Base-by-base conservation (phyloP, 1,284 basidiomycete genomes). In the Peniophora sp. region DNA sequence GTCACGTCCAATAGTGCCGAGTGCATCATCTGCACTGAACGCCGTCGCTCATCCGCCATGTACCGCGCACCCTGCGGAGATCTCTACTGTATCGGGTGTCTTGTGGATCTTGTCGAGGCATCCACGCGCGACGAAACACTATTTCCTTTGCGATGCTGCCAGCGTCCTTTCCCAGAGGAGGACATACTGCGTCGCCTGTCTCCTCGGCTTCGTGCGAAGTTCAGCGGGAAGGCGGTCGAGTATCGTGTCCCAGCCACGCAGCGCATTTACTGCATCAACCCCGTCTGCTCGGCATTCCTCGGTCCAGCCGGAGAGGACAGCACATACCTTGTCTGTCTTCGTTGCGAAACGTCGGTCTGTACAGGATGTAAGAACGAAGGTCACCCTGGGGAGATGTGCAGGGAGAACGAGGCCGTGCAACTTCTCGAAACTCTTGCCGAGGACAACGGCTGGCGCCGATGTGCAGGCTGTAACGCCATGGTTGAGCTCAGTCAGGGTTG, bases 111-210 rank as follows among this genome's bases (percentile, higher is more conserved):
- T 32, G 68, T 73, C 54, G 56, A 66, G 34, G 59, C 64, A 2
- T 63, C 71, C 0, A 68, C 66, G 0, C 61, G 59, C 14, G 73
- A 74, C 48, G 71, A 75, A 52, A 58, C 66, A 1, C 63, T 75
- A n/a, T 73, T 65, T 55, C 75, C 74, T 6, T 71, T 73, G 43
- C 65, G 70, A 11, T 77, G 74, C 57, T 75, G 74, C 56, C 58
- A 65, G 23, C 58, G 61, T 17, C 55, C 52, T 2, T 68, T 77
- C 32, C 59, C 67, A 6, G 47, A 68, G 23, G 36, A 48, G 6
- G 49, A 56, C 22, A 65, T 72, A 35, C 58, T 51, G n/a, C 56
- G 49, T 2, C 58, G 65, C 50, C 55, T 75, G 24, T 50, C 61
- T 2, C 49, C 52, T 10, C 50, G 50, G 0, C 60, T 69, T 27